These are phyloP conservation scores for Curvularia verruculosa DNA, from an alignment of 2,329 filamentous ascomycete species.

Conservation along the genomic window DNA sequence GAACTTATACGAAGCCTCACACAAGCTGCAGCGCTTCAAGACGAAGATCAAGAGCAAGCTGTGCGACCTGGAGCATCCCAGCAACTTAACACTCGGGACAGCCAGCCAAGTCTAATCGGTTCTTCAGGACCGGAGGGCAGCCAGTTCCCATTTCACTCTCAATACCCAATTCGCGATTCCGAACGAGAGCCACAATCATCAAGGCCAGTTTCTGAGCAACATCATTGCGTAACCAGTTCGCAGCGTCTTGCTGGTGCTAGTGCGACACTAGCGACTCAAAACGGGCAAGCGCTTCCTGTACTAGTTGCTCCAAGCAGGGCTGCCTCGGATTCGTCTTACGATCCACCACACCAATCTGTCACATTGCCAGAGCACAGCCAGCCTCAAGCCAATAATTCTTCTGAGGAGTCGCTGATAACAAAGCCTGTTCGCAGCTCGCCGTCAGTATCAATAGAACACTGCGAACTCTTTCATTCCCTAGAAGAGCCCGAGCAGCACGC, in stretches of 20 bases:
- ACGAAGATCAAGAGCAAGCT: not conserved
- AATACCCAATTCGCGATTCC: slow-evolving; percentile 9
- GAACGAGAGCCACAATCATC: not conserved
- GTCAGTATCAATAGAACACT: not conserved
- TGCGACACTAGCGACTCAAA: not conserved
- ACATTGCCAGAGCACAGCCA: slow-evolving; percentile 1
- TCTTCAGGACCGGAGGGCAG: slow-evolving; percentile 14
- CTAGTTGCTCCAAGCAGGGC: slow-evolving; percentile 5
- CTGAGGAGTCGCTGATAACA: not conserved
- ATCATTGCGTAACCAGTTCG: not conserved
- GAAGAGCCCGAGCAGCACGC: slow-evolving; percentile 33
- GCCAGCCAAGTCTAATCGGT: slow-evolving; percentile 17
- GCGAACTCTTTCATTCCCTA: not conserved
- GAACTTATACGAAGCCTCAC: slow-evolving; percentile 7
- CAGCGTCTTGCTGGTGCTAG: slow-evolving; percentile 2
- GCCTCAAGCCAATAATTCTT: not conserved
- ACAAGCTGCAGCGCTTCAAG: not conserved
- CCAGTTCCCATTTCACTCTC: slow-evolving; percentile 22
- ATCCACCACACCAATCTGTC: slow-evolving; percentile 4
- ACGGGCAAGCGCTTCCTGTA: slow-evolving; percentile 2
- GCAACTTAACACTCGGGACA: slow-evolving; percentile 5
- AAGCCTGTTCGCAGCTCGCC: not conserved
- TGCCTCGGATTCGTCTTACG: slow-evolving; percentile 5
- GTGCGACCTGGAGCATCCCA: slow-evolving; percentile 2
- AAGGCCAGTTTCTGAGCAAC: not conserved